Conservation (phyloP, 148 eudicot species). For the Bassia scoparia region DNA sequence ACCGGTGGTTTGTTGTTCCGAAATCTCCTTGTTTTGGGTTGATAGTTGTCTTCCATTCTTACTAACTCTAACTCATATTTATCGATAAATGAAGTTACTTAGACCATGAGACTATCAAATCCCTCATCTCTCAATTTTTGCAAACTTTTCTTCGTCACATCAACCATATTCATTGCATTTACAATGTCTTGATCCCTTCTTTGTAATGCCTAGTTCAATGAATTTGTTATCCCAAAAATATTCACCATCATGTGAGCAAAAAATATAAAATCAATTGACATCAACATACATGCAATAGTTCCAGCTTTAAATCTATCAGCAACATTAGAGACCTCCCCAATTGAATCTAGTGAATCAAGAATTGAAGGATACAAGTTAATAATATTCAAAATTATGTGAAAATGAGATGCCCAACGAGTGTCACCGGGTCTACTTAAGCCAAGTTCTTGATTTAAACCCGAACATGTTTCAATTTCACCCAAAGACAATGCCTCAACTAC, state of each 20-base stretch:
- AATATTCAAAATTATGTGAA: background rate
- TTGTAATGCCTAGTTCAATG: background rate
- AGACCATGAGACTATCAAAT: background rate
- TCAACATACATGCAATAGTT: background rate
- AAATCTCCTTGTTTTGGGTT: too few species aligned
- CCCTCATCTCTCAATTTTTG: background rate
- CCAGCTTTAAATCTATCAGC: background rate
- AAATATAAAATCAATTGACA: background rate
- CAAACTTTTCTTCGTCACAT: background rate
- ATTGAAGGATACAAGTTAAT: background rate
- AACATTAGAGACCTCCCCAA: background rate
- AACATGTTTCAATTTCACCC: slow-evolving; percentile 7
- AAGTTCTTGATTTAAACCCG: slow-evolving; percentile 7
- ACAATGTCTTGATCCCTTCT: background rate
- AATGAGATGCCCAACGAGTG: slow-evolving; percentile 18
- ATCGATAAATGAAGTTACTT: background rate
- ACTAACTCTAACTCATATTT: background rate
- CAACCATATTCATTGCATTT: background rate
- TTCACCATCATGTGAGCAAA: too few species aligned
- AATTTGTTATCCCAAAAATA: background rate
- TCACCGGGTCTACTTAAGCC: slow-evolving; percentile 4
- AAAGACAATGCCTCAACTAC: background rate
- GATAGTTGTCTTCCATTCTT: background rate
- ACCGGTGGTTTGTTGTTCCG: too few species aligned
- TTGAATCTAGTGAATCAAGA: background rate